phyloP scores from a whole-genome alignment of 2,329 filamentous ascomycete species.

The Magnaporthales sp. region DNA sequence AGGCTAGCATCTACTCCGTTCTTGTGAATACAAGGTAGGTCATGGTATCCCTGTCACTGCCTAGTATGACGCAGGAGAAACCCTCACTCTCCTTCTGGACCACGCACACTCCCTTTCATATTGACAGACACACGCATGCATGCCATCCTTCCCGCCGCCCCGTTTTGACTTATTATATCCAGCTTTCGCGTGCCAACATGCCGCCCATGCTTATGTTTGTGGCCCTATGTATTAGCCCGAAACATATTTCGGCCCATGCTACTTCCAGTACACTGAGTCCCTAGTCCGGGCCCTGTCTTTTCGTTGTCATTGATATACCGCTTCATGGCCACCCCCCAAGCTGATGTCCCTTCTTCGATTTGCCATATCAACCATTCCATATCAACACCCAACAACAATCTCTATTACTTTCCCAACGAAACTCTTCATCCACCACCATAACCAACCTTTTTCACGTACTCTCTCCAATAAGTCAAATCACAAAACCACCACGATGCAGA shows the following conservation, averaged over 20 bases:
- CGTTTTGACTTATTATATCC: constrained; percentile 19
- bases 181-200: constrained; percentile 19
- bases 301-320: constrained; percentile 3
- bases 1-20: not conserved
- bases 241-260: constrained; percentile 11
- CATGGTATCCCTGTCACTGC: constrained; percentile 17
- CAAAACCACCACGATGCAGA: constrained; percentile 6
- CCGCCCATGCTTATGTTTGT: constrained; percentile 9
- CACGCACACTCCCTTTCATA: constrained; percentile 16
- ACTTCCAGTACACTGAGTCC: constrained; percentile 10
- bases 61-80: constrained; percentile 22
- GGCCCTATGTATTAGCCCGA: constrained; percentile 1
- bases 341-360: constrained; percentile 8
- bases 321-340: constrained; percentile 6
- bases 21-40: not conserved
- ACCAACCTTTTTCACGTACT: not conserved
- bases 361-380: constrained; percentile 4
- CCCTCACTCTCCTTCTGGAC: constrained; percentile 15
- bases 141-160: constrained; percentile 19
- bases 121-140: constrained; percentile 16
- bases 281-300: constrained; percentile 12
- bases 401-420: not conserved
- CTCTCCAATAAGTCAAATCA: not conserved
- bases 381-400: not conserved
- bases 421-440: not conserved